Evolutionary conservation across 768 basidiomycete species (phyloP).

Genomic region (Leccinum variicolor): DNA sequence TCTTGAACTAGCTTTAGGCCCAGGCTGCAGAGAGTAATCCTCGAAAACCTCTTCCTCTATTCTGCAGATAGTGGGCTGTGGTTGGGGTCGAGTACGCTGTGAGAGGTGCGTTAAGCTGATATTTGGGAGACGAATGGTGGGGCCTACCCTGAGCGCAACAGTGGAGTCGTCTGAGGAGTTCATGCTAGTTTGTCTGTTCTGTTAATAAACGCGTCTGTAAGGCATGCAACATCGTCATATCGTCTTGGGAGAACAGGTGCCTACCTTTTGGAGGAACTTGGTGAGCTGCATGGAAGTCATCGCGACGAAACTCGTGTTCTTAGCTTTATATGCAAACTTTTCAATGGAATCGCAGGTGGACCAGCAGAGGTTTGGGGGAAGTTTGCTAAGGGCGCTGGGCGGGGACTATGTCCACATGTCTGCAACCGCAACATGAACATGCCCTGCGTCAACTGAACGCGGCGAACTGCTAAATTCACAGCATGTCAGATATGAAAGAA

Average conservation of each 20-base stretch:
- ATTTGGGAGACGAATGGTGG: not conserved
- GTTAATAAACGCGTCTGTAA: not conserved
- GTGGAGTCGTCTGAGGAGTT: not conserved
- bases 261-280: constrained; percentile 7
- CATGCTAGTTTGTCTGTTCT: not conserved
- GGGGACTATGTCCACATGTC: not conserved
- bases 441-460: constrained; percentile 11
- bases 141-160: constrained; percentile 5
- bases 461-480: constrained; percentile 16
- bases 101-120: not conserved
- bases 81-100: constrained; percentile 4
- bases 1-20: not conserved
- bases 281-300: not conserved
- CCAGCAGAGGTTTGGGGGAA: not conserved
- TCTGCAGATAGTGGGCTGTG: constrained; percentile 9
- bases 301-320: not conserved
- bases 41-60: constrained; percentile 2
- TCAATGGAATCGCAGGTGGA: not conserved
- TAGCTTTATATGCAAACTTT: constrained; percentile 12
- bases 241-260: not conserved
- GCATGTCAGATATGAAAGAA: not conserved
- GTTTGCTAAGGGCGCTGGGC: constrained; percentile 7
- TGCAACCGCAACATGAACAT: not conserved
- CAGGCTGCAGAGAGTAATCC: not conserved
- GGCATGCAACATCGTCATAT: not conserved